These are phyloP conservation scores for Canavalia gladiata DNA, from an alignment of 306 rosid species.

Conservation along the genomic window DNA sequence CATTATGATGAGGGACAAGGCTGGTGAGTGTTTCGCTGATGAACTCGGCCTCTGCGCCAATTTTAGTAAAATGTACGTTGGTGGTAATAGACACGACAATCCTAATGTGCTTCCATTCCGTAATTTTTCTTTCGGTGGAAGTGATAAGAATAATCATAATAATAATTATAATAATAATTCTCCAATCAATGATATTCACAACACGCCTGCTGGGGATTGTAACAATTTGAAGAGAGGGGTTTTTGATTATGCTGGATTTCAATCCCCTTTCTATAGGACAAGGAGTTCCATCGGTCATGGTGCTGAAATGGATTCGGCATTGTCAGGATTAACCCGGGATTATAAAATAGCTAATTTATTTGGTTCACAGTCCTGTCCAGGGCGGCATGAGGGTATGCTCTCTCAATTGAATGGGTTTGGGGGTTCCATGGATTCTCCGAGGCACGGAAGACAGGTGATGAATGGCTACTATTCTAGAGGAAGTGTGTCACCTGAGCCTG, in stretches of 20 bases:
- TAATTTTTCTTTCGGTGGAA: slow-evolving; percentile 37
- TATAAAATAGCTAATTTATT: slow-evolving; percentile 38
- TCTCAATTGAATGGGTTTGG: slow-evolving; percentile 50
- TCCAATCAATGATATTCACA: slow-evolving; percentile 1
- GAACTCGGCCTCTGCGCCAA: slow-evolving; percentile 53
- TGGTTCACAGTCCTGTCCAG: slow-evolving; percentile 38
- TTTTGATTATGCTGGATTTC: slow-evolving; percentile 41
- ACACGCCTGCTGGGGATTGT: slow-evolving; percentile 21
- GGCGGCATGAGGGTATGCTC: background rate
- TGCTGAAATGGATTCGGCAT: slow-evolving; percentile 44
- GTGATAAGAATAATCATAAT: no score
- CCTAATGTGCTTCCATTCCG: slow-evolving; percentile 38
- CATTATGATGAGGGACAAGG: slow-evolving; percentile 36
- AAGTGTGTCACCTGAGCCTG: slow-evolving; percentile 23
- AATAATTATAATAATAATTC: background rate
- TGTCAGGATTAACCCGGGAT: slow-evolving; percentile 44
- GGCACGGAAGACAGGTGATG: slow-evolving; percentile 45
- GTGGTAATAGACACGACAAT: slow-evolving; percentile 38
- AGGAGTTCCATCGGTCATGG: slow-evolving; percentile 29
- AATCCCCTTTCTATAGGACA: slow-evolving; percentile 34
- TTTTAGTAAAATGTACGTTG: slow-evolving; percentile 54
- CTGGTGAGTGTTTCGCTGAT: slow-evolving; percentile 52
- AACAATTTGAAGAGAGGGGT: slow-evolving; percentile 41
- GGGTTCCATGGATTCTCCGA: slow-evolving; percentile 48
- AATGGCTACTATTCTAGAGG: slow-evolving; percentile 45